Evolutionary conservation across 805 yeast genomes (phyloP).

Genomic region (Lipomyces starkeyi): DNA sequence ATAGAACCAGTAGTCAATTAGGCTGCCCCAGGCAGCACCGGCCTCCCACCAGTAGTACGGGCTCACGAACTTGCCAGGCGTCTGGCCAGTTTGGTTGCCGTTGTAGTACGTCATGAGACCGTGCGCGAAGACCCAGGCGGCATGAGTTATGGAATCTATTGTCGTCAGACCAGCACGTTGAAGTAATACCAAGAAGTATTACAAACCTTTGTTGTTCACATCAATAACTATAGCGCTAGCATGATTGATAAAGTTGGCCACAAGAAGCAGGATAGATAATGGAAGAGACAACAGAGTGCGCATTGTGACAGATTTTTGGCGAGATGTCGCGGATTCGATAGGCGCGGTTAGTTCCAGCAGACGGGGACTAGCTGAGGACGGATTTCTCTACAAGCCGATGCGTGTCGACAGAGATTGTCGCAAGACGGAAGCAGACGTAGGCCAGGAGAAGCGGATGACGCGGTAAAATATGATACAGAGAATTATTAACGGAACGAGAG

Average conservation of each 20-base stretch:
- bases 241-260: neutral
- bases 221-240: constrained; percentile 4
- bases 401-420: too few species aligned
- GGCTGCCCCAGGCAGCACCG: constrained; percentile 81
- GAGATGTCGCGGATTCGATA: neutral
- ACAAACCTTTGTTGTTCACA: neutral
- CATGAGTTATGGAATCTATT: constrained; percentile 54
- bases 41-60: constrained; percentile 99
- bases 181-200: neutral
- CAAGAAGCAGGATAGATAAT: neutral
- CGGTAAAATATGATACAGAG: too few species aligned
- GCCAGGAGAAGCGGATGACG: too few species aligned
- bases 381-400: too few species aligned
- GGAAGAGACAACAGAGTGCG: neutral
- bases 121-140: constrained; percentile 57
- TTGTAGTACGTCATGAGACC: constrained; percentile 76
- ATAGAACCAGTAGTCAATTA: constrained; percentile 77
- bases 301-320: neutral
- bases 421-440: too few species aligned
- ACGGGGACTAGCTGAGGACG: neutral
- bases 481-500: too few species aligned
- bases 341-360: neutral
- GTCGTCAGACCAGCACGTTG: neutral
- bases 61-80: constrained; percentile 81
- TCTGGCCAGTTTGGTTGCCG: constrained; percentile 69